Percentiles rank a stretch among this genome's conserved stretches.
Conservation (phyloP, 164 flowering plant species). For the Euptelea pleiosperma region DNA sequence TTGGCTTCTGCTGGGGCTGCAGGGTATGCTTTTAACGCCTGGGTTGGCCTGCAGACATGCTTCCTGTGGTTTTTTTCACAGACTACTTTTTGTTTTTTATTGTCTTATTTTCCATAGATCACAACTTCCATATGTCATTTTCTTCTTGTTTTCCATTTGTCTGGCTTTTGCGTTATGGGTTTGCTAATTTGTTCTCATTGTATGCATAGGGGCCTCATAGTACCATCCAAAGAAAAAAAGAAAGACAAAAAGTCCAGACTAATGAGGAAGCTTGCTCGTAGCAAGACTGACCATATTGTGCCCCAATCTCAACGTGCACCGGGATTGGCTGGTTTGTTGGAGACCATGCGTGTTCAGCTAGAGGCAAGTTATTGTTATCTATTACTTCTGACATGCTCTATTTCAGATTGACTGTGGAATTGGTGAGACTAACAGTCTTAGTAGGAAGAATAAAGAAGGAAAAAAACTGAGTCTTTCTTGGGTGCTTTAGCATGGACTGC, state of each 20-base stretch:
- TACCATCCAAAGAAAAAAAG: constrained; percentile 87
- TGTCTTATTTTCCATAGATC: background rate
- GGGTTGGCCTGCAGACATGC: background rate
- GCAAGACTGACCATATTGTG: constrained; percentile 56
- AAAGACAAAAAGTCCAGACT: constrained; percentile 78
- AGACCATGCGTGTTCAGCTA: constrained; percentile 90
- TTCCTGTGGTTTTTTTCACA: background rate
- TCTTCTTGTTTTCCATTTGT: background rate
- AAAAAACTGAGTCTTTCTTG: too few relatives aligned
- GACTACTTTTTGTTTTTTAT: background rate
- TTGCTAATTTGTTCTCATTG: background rate
- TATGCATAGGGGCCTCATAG: constrained; percentile 72
- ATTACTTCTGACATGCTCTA: too few relatives aligned
- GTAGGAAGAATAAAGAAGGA: too few relatives aligned
- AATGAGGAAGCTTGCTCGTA: constrained; percentile 88
- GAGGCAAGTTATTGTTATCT: constrained; percentile 57
- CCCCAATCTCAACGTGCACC: constrained; percentile 53
- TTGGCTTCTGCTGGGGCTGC: constrained; percentile 95
- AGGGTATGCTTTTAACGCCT: constrained; percentile 48
- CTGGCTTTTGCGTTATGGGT: background rate
- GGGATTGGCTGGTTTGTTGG: constrained; percentile 82
- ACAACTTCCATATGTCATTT: background rate
- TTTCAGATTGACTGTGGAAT: too few relatives aligned
- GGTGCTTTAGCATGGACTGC: too few relatives aligned
- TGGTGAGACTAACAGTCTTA: too few relatives aligned